Conservation (phyloP, 176 grass and related monocot species). For the Luzula sylvatica region DNA sequence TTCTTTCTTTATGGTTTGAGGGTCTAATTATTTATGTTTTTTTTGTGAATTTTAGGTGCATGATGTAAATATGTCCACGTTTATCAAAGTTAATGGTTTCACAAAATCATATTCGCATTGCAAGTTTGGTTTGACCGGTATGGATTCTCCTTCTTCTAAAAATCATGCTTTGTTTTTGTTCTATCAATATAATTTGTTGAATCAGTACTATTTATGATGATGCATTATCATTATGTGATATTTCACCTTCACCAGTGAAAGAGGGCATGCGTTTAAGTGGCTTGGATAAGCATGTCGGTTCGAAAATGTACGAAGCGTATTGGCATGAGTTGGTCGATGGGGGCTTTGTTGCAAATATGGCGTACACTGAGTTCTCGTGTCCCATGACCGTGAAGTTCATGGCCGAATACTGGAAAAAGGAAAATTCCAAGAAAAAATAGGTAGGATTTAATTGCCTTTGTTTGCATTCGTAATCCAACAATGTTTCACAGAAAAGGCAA, state of each 20-base stretch:
- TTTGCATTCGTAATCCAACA: too few species aligned
- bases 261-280: constrained; percentile 96
- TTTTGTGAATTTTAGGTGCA: constrained; percentile 62
- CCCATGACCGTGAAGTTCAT: constrained; percentile 99
- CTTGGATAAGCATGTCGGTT: constrained; percentile 92
- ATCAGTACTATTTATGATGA: too few species aligned
- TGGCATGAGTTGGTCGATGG: constrained; percentile 98
- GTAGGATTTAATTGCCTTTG: constrained; percentile 17
- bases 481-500: too few species aligned
- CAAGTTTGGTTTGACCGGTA: constrained; percentile 98
- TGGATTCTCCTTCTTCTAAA: constrained; percentile 18
- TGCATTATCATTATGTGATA: neutral
- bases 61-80: constrained; percentile 95
- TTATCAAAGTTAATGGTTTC: constrained; percentile 97
- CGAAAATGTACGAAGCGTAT: constrained; percentile 93
- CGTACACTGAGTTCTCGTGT: constrained; percentile 99
- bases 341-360: constrained; percentile 95
- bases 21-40: neutral
- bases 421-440: constrained; percentile 99
- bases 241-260: constrained; percentile 92
- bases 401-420: constrained; percentile 95
- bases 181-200: neutral
- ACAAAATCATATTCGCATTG: constrained; percentile 99
- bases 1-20: too few species aligned
- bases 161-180: too few species aligned